Evolutionary conservation across 1,284 basidiomycete genomes (phyloP).

Genomic region (Cerrena zonata): DNA sequence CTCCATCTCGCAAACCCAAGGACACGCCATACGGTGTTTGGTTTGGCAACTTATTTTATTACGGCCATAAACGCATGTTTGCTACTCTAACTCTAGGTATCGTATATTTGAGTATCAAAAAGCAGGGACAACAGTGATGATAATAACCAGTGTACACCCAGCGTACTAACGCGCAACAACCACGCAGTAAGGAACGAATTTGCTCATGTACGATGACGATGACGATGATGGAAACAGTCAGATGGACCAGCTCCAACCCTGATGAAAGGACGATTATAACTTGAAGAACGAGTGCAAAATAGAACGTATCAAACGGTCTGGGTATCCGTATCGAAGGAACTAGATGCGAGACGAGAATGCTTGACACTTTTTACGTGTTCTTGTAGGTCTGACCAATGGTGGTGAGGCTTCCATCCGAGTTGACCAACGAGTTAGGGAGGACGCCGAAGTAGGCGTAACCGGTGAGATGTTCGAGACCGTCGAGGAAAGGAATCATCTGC

Average conservation of each 20-base stretch:
- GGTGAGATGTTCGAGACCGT: conserved; percentile 20
- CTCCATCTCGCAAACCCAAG: no score
- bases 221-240: background rate
- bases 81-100: background rate
- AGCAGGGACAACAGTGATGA: no score
- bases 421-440: conserved; percentile 23
- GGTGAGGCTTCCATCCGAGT: background rate
- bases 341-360: background rate
- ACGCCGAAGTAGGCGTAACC: conserved; percentile 30
- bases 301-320: background rate
- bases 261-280: background rate
- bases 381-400: background rate
- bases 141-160: background rate
- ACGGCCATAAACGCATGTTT: background rate
- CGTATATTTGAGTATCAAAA: background rate
- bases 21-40: no score
- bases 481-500: conserved; percentile 27
- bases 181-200: background rate
- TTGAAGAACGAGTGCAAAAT: background rate
- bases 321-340: background rate
- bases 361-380: background rate
- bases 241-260: background rate
- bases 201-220: background rate
- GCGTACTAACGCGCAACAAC: background rate
- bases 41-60: no score